Evolutionary conservation across 2,329 filamentous ascomycete genomes (phyloP).

Genomic region (Fusarium napiforme): DNA sequence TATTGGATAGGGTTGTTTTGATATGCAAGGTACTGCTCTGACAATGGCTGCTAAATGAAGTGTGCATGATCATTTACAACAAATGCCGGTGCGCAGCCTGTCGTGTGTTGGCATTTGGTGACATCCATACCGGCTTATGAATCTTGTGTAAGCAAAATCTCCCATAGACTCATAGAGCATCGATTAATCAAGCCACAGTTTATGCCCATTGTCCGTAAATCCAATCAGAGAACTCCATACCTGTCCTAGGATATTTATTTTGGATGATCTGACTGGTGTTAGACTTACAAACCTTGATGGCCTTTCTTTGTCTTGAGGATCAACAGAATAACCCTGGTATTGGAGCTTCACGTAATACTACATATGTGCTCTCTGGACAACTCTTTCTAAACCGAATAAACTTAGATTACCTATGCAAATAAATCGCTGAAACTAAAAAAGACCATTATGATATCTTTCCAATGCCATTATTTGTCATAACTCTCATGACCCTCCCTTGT

Average conservation of each 20-base stretch:
- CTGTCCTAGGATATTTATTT: background rate
- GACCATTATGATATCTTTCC: background rate
- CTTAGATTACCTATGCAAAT: too few relatives aligned
- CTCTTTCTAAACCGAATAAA: background rate
- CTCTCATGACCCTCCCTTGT: background rate
- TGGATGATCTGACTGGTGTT: background rate
- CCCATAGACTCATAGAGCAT: background rate
- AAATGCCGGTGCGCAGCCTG: background rate
- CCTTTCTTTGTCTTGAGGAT: background rate
- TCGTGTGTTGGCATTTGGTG: background rate
- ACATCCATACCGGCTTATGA: background rate
- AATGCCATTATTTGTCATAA: conserved; percentile 6
- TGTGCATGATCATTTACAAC: background rate
- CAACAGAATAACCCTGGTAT: background rate
- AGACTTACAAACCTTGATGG: conserved; percentile 3
- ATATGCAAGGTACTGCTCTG: background rate
- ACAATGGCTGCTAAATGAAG: background rate
- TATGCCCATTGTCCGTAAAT: too few relatives aligned
- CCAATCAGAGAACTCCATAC: background rate
- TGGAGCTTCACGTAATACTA: background rate
- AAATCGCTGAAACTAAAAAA: background rate
- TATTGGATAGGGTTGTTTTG: background rate
- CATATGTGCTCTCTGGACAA: background rate
- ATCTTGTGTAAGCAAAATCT: background rate
- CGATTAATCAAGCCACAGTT: background rate